Evolutionary conservation across 208 protist species (phyloP).

Genomic region (Endotrypanum monterogeii): DNA sequence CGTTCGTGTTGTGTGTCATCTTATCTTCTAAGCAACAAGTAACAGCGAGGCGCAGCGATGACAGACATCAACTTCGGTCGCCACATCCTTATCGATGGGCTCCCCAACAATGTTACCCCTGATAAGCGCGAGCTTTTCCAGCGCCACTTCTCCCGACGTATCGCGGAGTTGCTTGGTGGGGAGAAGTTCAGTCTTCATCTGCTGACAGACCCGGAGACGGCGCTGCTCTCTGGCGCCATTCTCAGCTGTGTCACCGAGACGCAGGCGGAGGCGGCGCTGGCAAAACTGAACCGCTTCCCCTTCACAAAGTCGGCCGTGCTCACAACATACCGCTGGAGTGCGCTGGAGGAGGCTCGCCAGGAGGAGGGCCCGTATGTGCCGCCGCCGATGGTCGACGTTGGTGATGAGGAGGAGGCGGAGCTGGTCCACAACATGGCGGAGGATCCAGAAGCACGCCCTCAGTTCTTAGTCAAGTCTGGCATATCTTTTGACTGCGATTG

Average conservation of each 20-base stretch:
- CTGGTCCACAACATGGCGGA: conserved; percentile 85
- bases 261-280: conserved; percentile 78
- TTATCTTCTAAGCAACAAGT: neutral
- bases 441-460: conserved; percentile 75
- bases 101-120: conserved; percentile 87
- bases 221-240: conserved; percentile 78
- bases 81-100: conserved; percentile 79
- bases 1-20: neutral
- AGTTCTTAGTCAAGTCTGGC: conserved; percentile 87
- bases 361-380: conserved; percentile 73
- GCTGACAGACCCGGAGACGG: conserved; percentile 59
- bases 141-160: conserved; percentile 59
- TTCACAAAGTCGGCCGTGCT: conserved; percentile 79
- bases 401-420: conserved; percentile 64
- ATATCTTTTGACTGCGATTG: conserved; percentile 71
- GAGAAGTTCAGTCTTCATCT: conserved; percentile 75
- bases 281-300: conserved; percentile 80
- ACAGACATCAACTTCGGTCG: conserved; percentile 54
- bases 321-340: conserved; percentile 80
- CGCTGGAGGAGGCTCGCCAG: conserved; percentile 53
- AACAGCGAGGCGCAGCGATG: conserved; percentile 2
- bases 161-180: conserved; percentile 71
- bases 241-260: conserved; percentile 68
- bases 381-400: conserved; percentile 45
- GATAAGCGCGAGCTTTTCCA: conserved; percentile 76